Percentiles rank a stretch among this genome's conserved stretches.
Conservation (phyloP, 306 rosid genomes). For the Vigna trinervia region DNA sequence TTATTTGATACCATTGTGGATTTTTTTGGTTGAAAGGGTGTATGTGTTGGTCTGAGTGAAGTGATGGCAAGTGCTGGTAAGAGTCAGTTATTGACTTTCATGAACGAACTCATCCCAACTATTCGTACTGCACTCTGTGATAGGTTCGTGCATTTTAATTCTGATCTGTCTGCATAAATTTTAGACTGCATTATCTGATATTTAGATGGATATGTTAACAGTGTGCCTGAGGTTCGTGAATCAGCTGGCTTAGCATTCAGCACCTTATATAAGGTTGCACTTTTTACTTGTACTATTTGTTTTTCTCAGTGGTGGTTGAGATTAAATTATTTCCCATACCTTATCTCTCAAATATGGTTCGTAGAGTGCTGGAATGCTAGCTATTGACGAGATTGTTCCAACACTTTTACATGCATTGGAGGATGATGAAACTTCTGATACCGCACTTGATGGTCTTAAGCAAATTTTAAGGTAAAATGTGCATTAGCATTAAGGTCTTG, state of each 20-base stretch:
- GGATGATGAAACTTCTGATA: slow-evolving; percentile 86
- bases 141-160: slow-evolving; percentile 58
- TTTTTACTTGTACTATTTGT: neutral
- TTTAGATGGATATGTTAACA: slow-evolving; percentile 48
- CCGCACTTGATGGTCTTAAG: slow-evolving; percentile 98
- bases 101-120: slow-evolving; percentile 93
- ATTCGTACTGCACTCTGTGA: slow-evolving; percentile 97
- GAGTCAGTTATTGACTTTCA: slow-evolving; percentile 91
- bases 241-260: slow-evolving; percentile 97
- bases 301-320: neutral
- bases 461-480: slow-evolving; percentile 84
- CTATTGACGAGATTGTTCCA: slow-evolving; percentile 96
- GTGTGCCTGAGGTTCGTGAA: slow-evolving; percentile 87
- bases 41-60: slow-evolving; percentile 96
- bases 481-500: slow-evolving; percentile 3
- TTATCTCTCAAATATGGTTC: slow-evolving; percentile 31
- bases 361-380: slow-evolving; percentile 99
- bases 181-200: slow-evolving; percentile 28
- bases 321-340: slow-evolving; percentile 1
- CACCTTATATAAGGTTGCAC: slow-evolving; percentile 87
- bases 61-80: slow-evolving; percentile 95
- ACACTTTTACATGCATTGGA: slow-evolving; percentile 95
- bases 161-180: slow-evolving; percentile 10
- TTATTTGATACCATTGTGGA: slow-evolving; percentile 38
- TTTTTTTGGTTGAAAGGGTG: slow-evolving; percentile 67